Evolutionary conservation across 352 stramenopile genomes (phyloP), one percentile per base, ranked within the genome.

Genomic region (Globisporangium apiculatum): DNA sequence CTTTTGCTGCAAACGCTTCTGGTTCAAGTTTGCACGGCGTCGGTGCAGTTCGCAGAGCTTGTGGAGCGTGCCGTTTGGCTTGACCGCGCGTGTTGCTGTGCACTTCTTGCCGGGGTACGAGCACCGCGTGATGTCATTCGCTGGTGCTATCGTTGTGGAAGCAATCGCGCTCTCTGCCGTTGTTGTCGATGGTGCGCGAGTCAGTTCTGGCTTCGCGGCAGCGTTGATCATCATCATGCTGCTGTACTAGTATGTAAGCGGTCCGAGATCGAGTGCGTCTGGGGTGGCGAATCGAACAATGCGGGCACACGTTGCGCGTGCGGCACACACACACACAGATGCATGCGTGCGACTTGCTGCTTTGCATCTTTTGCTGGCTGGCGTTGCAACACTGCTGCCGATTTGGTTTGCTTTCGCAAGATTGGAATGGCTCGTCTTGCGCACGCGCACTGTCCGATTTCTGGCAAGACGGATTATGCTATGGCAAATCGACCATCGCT

Each of bases 101-200:
- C 80, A 91, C 31, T 74, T 68, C 55, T 91, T 91, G 68, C 73
- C 84, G 36, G 80, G 77, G 63, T 91, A 91, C 49, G 83, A 71
- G 60, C 80, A 90, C n/a, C 68, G 75, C 55, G 76, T 50, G 37
- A 14, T 43, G 40, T 43, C 40, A 12, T 12, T 43, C 24, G 24
- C 24, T 31, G 24, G 24, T 31, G 24, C 24, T 31, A 3, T 31
- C 24, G 24, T 31, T 31, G 24, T 31, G 24, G 24, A 31, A 3
- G 24, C 24, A 31, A 31, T 31, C 24, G 24, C 24, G 24, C 24
- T 31, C 24, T 31, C 24, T 31, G 24, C 24, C 24, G 24, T 31
- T 49, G n/a, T 6, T 12, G n/a, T 24, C 17, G n/a, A 48, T 6
- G 11, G 14, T 4, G 14, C 45, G 24, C 18, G 45, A 49, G 45